Percentiles rank a stretch among this genome's conserved stretches.
phyloP scores from a whole-genome alignment of 495 filamentous ascomycete species.

The Tuber umbilicatum region DNA sequence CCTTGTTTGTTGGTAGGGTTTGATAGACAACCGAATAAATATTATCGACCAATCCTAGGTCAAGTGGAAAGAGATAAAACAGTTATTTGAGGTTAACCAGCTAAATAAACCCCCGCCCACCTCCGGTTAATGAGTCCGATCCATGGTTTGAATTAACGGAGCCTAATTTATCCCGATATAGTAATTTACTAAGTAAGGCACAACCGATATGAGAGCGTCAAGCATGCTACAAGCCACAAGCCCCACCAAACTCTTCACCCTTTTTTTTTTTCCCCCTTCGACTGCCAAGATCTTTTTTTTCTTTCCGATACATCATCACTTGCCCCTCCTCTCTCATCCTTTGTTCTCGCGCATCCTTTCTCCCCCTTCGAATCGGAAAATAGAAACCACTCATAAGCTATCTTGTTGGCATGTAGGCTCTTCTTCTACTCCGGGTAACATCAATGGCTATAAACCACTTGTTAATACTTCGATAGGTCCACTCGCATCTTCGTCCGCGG shows the following conservation, averaged over 20 bases:
- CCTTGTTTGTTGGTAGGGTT: neutral
- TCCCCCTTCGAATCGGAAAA: neutral
- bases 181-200: neutral
- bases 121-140: neutral
- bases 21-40: neutral
- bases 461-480: slow-evolving; percentile 42
- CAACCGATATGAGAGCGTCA: neutral
- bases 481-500: slow-evolving; percentile 89
- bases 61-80: no score
- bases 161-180: neutral
- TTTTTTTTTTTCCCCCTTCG: neutral
- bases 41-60: neutral
- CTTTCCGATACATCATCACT: slow-evolving; percentile 5
- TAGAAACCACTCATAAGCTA: neutral
- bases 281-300: neutral
- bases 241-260: neutral
- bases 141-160: neutral
- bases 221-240: neutral
- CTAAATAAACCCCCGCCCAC: no score
- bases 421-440: slow-evolving; percentile 7
- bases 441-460: neutral
- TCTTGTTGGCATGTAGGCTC: slow-evolving; percentile 28
- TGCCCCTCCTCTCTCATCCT: neutral
- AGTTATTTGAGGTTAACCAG: no score
- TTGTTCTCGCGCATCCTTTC: neutral